A percentile compares a stretch with the other conserved stretches of the same genome.
Evolutionary conservation across 805 yeast genomes (phyloP).

Genomic region (Sungouiozyma intestinalis): DNA sequence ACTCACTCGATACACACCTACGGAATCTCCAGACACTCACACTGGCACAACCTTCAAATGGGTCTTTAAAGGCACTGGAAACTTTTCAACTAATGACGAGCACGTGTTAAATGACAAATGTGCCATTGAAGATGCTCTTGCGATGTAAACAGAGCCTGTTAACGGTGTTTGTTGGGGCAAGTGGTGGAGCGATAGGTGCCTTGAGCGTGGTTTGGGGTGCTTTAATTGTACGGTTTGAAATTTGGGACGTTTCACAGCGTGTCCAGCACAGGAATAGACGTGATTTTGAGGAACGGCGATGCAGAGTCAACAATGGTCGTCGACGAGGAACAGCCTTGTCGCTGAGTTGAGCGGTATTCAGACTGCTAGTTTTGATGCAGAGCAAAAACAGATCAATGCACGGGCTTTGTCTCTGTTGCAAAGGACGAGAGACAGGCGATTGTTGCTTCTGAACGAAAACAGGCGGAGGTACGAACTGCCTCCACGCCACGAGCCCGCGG

Average conservation of each 20-base stretch:
- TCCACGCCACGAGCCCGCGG: constrained; percentile 2
- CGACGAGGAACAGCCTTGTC: neutral
- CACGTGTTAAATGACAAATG: neutral
- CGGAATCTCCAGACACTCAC: no score
- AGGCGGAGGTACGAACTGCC: constrained; percentile 10
- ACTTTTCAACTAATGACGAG: neutral
- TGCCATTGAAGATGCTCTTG: neutral
- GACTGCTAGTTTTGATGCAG: constrained; percentile 10
- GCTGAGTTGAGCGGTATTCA: neutral
- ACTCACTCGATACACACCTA: neutral
- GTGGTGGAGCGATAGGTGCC: no score
- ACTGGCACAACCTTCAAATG: no score
- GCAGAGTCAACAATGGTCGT: neutral
- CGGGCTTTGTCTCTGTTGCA: constrained; percentile 23
- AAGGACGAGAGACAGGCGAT: constrained; percentile 21
- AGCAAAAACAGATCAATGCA: constrained; percentile 21
- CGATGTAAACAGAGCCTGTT: neutral
- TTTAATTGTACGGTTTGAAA: no score
- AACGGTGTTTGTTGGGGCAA: no score
- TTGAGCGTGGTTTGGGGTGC: no score
- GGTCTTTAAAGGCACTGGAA: neutral
- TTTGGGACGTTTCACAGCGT: no score
- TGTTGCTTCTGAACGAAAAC: constrained; percentile 10
- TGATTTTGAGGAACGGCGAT: no score
- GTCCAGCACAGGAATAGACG: no score